Conservation (phyloP, 1,139 yeast species). For the Protomyces inundatus region DNA sequence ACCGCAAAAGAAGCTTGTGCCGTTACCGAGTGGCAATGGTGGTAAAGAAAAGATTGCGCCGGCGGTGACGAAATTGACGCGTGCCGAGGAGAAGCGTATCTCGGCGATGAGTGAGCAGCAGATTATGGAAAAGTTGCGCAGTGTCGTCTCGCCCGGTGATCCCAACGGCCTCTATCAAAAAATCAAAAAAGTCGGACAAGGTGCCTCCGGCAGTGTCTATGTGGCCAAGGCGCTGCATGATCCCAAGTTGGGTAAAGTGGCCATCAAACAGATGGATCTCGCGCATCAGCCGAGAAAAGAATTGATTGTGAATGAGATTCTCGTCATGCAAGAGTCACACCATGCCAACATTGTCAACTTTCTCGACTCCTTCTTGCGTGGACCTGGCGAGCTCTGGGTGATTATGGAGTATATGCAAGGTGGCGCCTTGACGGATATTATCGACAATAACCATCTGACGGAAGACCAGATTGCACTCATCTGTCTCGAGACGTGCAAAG, state of each 20-base stretch:
- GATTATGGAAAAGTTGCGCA: conserved; percentile 72
- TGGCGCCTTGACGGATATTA: conserved; percentile 82
- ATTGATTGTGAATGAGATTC: conserved; percentile 82
- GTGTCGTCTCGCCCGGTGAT: conserved; percentile 76
- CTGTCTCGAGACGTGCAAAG: conserved; percentile 85
- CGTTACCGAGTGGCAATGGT: conserved; percentile 8
- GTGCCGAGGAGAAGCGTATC: conserved; percentile 53
- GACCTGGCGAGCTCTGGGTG: conserved; percentile 69
- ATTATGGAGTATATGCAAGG: conserved; percentile 96
- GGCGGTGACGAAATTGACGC: conserved; percentile 31
- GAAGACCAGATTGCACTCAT: conserved; percentile 91
- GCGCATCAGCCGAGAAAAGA: conserved; percentile 95
- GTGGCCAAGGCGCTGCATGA: conserved; percentile 52
- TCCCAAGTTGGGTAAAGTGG: conserved; percentile 42
- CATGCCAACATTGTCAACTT: conserved; percentile 91
- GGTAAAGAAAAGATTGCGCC: conserved; percentile 17
- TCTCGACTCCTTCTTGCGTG: conserved; percentile 70
- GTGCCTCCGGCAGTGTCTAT: conserved; percentile 95
- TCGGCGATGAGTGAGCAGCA: conserved; percentile 81
- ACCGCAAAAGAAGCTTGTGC: conserved; percentile 1
- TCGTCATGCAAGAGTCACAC: conserved; percentile 87
- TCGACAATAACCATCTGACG: conserved; percentile 68
- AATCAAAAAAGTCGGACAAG: conserved; percentile 97
- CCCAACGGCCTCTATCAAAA: conserved; percentile 82
- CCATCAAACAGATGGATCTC: conserved; percentile 91